phyloP scores from a whole-genome alignment of 768 basidiomycete genomes.

The Calocybe indica region DNA sequence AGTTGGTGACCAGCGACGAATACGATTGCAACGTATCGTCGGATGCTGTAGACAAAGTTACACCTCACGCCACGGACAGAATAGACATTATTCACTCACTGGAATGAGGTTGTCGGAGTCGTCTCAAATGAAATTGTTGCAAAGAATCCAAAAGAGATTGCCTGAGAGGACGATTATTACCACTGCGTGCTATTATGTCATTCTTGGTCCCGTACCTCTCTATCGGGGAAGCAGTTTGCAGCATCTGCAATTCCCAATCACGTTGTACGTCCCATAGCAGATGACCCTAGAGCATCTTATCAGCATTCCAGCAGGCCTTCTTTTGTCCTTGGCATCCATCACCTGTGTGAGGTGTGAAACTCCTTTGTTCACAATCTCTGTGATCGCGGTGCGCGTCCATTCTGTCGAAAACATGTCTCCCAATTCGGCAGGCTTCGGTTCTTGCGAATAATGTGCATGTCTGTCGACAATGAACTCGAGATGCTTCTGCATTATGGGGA shows the following conservation, averaged over 20 bases:
- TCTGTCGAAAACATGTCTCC: slow-evolving; percentile 54
- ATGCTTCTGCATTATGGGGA: slow-evolving; percentile 66
- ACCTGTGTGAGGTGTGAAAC: slow-evolving; percentile 62
- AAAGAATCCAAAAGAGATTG: slow-evolving; percentile 40
- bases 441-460: slow-evolving; percentile 33
- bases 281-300: slow-evolving; percentile 44
- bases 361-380: slow-evolving; percentile 50
- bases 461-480: slow-evolving; percentile 49
- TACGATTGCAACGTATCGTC: slow-evolving; percentile 83
- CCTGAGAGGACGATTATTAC: slow-evolving; percentile 22
- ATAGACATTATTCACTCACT: slow-evolving; percentile 39
- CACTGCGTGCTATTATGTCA: too few relatives aligned
- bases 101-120: slow-evolving; percentile 67
- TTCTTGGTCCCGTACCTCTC: slow-evolving; percentile 35
- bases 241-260: slow-evolving; percentile 68
- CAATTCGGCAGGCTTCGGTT: slow-evolving; percentile 40
- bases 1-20: slow-evolving; percentile 82
- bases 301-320: not conserved
- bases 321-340: slow-evolving; percentile 5
- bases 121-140: slow-evolving; percentile 53
- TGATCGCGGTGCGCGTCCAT: slow-evolving; percentile 56
- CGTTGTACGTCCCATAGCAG: slow-evolving; percentile 64
- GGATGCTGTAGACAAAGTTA: slow-evolving; percentile 40
- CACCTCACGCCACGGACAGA: not conserved
- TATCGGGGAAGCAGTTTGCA: slow-evolving; percentile 40